Evolutionary conservation across 345 rosid species (phyloP).

Genomic region (Camelina neglecta): DNA sequence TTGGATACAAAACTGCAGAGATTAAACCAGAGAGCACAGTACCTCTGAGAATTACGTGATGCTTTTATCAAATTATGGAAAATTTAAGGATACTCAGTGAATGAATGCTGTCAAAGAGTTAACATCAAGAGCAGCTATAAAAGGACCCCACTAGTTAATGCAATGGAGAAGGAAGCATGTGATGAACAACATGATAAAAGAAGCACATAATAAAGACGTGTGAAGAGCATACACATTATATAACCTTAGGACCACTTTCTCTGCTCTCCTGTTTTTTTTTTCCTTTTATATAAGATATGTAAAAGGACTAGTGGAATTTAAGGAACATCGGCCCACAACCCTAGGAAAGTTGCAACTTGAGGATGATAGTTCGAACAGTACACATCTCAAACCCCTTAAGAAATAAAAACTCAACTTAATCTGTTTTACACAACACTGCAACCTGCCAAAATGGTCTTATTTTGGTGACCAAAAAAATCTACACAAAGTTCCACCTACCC

Average conservation of each 20-base stretch:
- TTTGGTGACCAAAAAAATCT: conserved; percentile 35
- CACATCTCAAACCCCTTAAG: conserved; percentile 40
- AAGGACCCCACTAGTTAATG: conserved; percentile 74
- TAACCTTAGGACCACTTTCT: conserved; percentile 71
- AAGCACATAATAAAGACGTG: conserved; percentile 66
- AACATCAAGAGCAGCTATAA: conserved; percentile 66
- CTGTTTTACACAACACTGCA: conserved; percentile 34
- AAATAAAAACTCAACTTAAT: conserved; percentile 19
- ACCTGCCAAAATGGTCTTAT: conserved; percentile 26
- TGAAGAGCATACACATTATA: conserved; percentile 56
- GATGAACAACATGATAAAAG: conserved; percentile 68
- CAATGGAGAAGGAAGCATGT: conserved; percentile 61
- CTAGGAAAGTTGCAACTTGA: conserved; percentile 61
- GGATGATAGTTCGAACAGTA: conserved; percentile 70
- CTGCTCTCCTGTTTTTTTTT: conserved; percentile 32
- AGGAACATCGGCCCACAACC: conserved; percentile 85
- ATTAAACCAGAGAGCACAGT: conserved; percentile 32
- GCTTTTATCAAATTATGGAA: conserved; percentile 47
- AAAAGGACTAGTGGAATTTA: conserved; percentile 64
- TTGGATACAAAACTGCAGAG: conserved; percentile 35
- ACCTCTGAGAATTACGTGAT: conserved; percentile 41
- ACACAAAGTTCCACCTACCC: conserved; percentile 23
- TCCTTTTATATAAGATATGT: conserved; percentile 33
- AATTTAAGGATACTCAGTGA: conserved; percentile 42
- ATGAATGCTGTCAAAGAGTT: conserved; percentile 46